Percentiles rank a stretch among this genome's conserved stretches.
Conservation (phyloP, 208 protist genomes). For the Spongospora subterranea region DNA sequence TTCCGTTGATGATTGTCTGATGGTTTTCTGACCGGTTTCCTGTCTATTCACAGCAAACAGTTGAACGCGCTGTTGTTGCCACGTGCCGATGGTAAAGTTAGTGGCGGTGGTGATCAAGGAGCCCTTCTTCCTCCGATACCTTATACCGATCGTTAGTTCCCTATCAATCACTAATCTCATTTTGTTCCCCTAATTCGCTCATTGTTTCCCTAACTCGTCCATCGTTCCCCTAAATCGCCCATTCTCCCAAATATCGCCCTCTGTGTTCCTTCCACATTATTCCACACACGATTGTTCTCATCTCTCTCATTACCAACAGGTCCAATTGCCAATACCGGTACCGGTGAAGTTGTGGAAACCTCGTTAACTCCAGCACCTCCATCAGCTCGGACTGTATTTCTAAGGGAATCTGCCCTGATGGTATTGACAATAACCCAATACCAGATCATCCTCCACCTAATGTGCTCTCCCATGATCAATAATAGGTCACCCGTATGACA, state of each 20-base stretch:
- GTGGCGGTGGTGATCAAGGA: not conserved
- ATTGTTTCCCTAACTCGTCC: too few relatives aligned
- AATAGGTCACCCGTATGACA: conserved; percentile 4
- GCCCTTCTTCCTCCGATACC: not conserved
- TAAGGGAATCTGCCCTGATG: conserved; percentile 35
- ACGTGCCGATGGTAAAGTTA: not conserved
- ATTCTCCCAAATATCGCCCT: too few relatives aligned
- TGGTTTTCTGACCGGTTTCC: not conserved
- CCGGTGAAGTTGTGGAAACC: not conserved
- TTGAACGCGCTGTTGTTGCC: conserved; percentile 12
- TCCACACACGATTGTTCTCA: too few relatives aligned
- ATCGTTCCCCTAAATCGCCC: too few relatives aligned
- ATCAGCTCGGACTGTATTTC: conserved; percentile 32
- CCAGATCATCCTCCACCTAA: too few relatives aligned
- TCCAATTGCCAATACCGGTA: not conserved
- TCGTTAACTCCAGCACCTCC: not conserved
- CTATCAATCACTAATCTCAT: not conserved
- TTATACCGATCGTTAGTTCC: not conserved
- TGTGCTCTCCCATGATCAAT: too few relatives aligned
- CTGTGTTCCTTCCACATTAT: too few relatives aligned
- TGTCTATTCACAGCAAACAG: not conserved
- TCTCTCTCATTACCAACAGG: not conserved
- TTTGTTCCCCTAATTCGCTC: too few relatives aligned
- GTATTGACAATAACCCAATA: too few relatives aligned
- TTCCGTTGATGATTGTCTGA: not conserved